These are phyloP conservation scores for Chimonanthus praecox DNA, from an alignment of 164 flowering plant genomes.

Conservation along the genomic window DNA sequence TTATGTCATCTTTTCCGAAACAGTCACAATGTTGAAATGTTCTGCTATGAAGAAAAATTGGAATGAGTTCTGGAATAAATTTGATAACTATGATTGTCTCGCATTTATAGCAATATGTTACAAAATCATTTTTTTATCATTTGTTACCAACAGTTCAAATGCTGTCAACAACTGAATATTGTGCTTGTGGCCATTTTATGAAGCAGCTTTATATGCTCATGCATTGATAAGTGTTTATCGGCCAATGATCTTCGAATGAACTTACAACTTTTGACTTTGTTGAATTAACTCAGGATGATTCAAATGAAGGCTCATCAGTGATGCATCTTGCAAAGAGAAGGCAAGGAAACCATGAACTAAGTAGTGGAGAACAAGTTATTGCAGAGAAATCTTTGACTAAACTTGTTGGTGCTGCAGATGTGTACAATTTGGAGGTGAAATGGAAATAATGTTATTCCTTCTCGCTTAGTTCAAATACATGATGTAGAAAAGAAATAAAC, in stretches of 20 bases:
- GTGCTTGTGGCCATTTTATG: neutral
- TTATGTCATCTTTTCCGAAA: no score
- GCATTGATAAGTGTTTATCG: no score
- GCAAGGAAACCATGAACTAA: slow-evolving; percentile 33
- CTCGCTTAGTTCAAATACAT: neutral
- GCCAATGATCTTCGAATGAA: no score
- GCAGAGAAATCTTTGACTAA: slow-evolving; percentile 53
- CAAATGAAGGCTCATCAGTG: slow-evolving; percentile 23
- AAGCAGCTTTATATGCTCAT: neutral
- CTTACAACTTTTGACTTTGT: neutral
- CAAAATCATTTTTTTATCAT: no score
- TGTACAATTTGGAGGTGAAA: slow-evolving; percentile 58
- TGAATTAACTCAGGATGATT: slow-evolving; percentile 28
- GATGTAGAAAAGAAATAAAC: no score
- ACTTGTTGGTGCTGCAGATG: slow-evolving; percentile 66
- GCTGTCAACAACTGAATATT: no score
- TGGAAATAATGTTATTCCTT: neutral
- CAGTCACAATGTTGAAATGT: no score
- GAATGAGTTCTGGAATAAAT: no score
- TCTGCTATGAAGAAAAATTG: no score
- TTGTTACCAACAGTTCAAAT: no score
- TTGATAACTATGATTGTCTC: no score
- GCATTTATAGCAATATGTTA: no score
- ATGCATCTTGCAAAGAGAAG: slow-evolving; percentile 32
- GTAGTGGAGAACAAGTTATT: slow-evolving; percentile 45